phyloP scores from a whole-genome alignment of 306 rosid species.

The Prunus mongolica region DNA sequence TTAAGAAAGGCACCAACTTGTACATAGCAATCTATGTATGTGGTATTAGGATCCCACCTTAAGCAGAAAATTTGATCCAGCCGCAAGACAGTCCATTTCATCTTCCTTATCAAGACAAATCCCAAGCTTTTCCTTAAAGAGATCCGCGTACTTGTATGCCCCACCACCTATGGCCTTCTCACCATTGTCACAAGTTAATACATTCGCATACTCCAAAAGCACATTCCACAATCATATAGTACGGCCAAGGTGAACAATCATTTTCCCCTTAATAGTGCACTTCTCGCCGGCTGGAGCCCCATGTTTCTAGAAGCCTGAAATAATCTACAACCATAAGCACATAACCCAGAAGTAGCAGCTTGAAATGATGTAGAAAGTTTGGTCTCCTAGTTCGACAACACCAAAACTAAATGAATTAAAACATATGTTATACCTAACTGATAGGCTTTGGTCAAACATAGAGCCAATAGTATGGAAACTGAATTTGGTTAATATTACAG shows the following conservation, averaged over 20 bases:
- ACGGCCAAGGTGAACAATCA: background rate
- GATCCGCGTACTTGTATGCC: slow-evolving; percentile 69
- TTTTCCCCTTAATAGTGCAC: slow-evolving; percentile 63
- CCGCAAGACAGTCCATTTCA: slow-evolving; percentile 98
- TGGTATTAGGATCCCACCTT: slow-evolving; percentile 56
- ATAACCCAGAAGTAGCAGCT: slow-evolving; percentile 22
- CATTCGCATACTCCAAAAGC: slow-evolving; percentile 33
- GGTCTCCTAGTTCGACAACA: too few species aligned
- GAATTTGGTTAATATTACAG: too few species aligned
- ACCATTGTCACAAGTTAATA: slow-evolving; percentile 20
- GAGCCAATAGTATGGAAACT: too few species aligned
- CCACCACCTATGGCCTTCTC: slow-evolving; percentile 99
- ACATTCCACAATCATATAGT: slow-evolving; percentile 18
- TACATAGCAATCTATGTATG: slow-evolving; percentile 15
- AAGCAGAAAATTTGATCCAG: slow-evolving; percentile 91
- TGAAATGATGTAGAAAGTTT: background rate
- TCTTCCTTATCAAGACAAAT: slow-evolving; percentile 82
- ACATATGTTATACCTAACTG: too few species aligned
- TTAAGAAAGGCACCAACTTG: background rate
- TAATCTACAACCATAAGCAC: slow-evolving; percentile 36
- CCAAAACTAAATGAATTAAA: too few species aligned
- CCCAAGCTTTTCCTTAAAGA: slow-evolving; percentile 74
- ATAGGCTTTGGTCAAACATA: too few species aligned
- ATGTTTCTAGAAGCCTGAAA: slow-evolving; percentile 53
- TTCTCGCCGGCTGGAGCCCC: slow-evolving; percentile 43